Conservation (phyloP, 768 basidiomycete species). For the Pulveroboletus sp. region DNA sequence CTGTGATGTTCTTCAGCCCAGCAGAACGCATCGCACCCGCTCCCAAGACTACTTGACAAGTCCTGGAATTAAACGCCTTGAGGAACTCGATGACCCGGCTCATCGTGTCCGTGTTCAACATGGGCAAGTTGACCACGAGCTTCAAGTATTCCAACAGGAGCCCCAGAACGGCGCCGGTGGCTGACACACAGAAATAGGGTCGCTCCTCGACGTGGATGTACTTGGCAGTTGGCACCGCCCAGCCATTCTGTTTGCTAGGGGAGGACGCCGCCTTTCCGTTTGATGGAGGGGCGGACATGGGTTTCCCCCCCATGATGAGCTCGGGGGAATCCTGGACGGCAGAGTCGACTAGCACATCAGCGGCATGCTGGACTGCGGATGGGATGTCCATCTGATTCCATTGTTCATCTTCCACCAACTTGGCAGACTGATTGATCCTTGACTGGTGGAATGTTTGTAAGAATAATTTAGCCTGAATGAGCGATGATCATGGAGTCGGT, state of each 20-base stretch:
- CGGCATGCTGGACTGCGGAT: conserved; percentile 59
- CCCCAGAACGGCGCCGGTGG: conserved; percentile 70
- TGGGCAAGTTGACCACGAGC: conserved; percentile 81
- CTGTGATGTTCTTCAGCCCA: conserved; percentile 96
- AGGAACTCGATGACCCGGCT: conserved; percentile 90
- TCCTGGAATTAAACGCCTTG: conserved; percentile 96
- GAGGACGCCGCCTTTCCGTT: conserved; percentile 14
- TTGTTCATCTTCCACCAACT: conserved; percentile 91
- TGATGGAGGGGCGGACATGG: background rate
- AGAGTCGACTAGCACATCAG: conserved; percentile 70
- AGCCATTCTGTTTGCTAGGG: conserved; percentile 20
- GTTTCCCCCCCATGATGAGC: conserved; percentile 40
- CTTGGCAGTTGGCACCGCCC: conserved; percentile 40
- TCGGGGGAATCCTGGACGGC: conserved; percentile 81
- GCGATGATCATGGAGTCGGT: conserved; percentile 3
- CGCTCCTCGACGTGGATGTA: conserved; percentile 78
- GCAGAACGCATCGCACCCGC: conserved; percentile 99
- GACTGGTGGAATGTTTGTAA: conserved; percentile 81
- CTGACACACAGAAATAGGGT: conserved; percentile 79
- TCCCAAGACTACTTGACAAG: conserved; percentile 96
- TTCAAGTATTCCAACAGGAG: conserved; percentile 83
- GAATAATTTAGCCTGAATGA: conserved; percentile 74
- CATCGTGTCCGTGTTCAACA: conserved; percentile 95
- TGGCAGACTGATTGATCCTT: conserved; percentile 75
- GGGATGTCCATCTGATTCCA: conserved; percentile 81